Percentiles rank a stretch among this genome's conserved stretches.
phyloP scores from a whole-genome alignment of 345 rosid species.

The Firmiana major region DNA sequence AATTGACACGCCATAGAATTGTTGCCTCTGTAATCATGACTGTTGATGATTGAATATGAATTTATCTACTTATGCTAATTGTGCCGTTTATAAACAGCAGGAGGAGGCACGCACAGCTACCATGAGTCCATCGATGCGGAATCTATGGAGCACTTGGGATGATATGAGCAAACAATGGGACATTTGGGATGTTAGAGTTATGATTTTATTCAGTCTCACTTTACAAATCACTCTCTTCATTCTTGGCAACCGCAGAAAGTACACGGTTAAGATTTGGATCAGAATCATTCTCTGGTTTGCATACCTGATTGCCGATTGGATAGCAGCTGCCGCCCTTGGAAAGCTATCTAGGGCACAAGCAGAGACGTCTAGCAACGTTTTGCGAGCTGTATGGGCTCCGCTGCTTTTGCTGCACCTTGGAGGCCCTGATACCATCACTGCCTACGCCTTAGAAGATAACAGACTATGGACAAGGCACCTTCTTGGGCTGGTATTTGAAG shows the following conservation, averaged over 20 bases:
- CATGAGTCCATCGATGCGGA: not conserved
- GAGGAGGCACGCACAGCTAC: too few relatives aligned
- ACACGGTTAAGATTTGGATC: not conserved
- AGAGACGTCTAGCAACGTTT: not conserved
- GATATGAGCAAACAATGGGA: too few relatives aligned
- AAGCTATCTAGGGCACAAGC: slow-evolving; percentile 12
- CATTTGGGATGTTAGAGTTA: not conserved
- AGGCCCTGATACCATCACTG: slow-evolving; percentile 29
- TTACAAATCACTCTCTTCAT: not conserved
- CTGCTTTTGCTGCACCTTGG: slow-evolving; percentile 30
- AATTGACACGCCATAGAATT: too few relatives aligned
- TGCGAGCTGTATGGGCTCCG: slow-evolving; percentile 18
- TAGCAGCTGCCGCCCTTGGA: slow-evolving; percentile 23
- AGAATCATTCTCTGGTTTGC: too few relatives aligned
- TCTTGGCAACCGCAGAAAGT: not conserved
- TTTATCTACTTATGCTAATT: too few relatives aligned
- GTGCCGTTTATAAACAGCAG: too few relatives aligned
- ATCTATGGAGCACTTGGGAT: too few relatives aligned
- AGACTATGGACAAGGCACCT: slow-evolving; percentile 27
- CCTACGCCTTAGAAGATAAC: slow-evolving; percentile 33
- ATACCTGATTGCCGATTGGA: slow-evolving; percentile 29
- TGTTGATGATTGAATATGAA: too few relatives aligned
- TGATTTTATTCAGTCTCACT: not conserved
- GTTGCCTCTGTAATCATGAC: too few relatives aligned
- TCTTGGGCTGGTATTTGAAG: not conserved